Evolutionary conservation across 805 yeast species (phyloP).

Genomic region (Schwanniomyces polymorphus): DNA sequence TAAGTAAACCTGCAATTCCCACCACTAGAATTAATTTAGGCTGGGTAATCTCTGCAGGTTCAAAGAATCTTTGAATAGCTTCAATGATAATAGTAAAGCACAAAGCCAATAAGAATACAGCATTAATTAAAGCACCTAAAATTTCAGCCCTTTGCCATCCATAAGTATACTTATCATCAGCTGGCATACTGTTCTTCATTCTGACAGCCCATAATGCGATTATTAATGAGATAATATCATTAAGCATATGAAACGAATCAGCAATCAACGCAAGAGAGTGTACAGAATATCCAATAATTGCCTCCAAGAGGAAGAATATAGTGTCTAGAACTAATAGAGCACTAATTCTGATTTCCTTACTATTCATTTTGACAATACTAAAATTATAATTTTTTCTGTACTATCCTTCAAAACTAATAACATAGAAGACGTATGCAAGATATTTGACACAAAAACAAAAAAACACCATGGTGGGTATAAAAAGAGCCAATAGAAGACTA

Average conservation of each 20-base stretch:
- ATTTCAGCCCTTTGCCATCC: conserved; percentile 99
- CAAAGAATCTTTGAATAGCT: conserved; percentile 84
- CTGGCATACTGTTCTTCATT: conserved; percentile 77
- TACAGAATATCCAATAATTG: conserved; percentile 83
- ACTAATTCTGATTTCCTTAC: conserved; percentile 71
- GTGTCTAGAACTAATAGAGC: conserved; percentile 76
- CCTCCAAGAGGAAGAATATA: conserved; percentile 80
- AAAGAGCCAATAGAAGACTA: neutral
- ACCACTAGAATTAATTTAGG: conserved; percentile 83
- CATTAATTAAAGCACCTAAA: conserved; percentile 90
- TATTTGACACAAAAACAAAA: neutral
- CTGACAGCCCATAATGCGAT: conserved; percentile 97
- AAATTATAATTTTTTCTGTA: neutral
- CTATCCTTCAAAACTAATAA: neutral
- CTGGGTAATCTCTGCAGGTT: conserved; percentile 74
- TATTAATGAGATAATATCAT: conserved; percentile 84
- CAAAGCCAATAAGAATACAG: conserved; percentile 87
- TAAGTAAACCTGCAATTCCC: conserved; percentile 78
- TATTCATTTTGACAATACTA: conserved; percentile 21
- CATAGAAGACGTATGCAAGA: neutral
- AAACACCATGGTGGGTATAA: neutral
- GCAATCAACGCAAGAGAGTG: conserved; percentile 94
- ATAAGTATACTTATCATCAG: conserved; percentile 88
- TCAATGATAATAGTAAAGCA: conserved; percentile 91
- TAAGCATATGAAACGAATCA: conserved; percentile 96